Conservation (phyloP, 2,329 filamentous ascomycete genomes). For the Colletotrichum musicola region DNA sequence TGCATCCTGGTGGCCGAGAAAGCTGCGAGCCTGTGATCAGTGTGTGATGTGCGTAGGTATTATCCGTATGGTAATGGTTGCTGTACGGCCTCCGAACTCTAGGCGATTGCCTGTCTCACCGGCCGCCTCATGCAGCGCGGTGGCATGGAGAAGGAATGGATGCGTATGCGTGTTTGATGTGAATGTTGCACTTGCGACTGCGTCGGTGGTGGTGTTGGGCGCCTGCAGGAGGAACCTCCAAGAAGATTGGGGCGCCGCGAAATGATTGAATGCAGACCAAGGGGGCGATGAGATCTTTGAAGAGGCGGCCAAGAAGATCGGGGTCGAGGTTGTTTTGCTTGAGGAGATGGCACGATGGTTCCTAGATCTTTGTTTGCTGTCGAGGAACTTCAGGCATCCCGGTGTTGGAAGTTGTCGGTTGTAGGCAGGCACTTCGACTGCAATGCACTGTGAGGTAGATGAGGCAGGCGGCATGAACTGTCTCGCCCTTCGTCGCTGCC, state of each 20-base stretch:
- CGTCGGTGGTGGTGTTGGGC: background rate
- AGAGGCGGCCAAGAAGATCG: slow-evolving; percentile 1
- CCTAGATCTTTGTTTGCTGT: background rate
- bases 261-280: background rate
- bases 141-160: slow-evolving; percentile 19
- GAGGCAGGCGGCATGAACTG: slow-evolving; percentile 11
- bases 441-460: background rate
- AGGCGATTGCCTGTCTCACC: slow-evolving; percentile 17
- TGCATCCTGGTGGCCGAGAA: too few species aligned
- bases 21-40: too few species aligned
- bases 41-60: too few species aligned
- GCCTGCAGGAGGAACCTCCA: slow-evolving; percentile 1
- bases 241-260: slow-evolving; percentile 16
- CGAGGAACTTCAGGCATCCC: background rate
- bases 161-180: slow-evolving; percentile 17
- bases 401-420: background rate
- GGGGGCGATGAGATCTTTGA: background rate
- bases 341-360: background rate
- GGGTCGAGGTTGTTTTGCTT: background rate
- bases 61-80: background rate
- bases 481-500: background rate
- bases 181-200: slow-evolving; percentile 9
- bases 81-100: background rate
- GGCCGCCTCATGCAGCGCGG: slow-evolving; percentile 5
- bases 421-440: background rate